Conservation (phyloP, 176 grass and related monocot genomes). For the Ensete ventricosum region DNA sequence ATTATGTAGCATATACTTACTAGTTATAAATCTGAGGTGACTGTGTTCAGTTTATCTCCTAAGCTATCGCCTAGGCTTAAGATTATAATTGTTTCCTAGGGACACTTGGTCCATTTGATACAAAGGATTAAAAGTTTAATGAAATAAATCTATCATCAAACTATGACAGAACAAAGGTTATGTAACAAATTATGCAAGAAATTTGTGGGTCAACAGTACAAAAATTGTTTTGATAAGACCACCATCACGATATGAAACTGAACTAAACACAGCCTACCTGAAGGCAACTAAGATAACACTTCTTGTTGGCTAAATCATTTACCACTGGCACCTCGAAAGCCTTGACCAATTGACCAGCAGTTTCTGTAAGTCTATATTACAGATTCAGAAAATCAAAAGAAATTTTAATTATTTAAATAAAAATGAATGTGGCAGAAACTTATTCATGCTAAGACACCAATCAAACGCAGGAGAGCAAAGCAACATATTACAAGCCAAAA, state of each 20-base stretch:
- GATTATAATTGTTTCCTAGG: too few relatives aligned
- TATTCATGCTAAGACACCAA: background rate
- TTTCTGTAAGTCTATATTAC: conserved; percentile 64
- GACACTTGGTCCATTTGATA: too few relatives aligned
- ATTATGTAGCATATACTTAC: background rate
- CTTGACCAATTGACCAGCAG: conserved; percentile 77
- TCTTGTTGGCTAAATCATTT: conserved; percentile 96
- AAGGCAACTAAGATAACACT: conserved; percentile 93
- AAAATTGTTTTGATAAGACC: background rate
- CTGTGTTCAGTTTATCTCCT: too few relatives aligned
- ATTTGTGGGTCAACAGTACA: background rate
- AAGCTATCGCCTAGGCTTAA: too few relatives aligned
- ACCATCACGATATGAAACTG: background rate
- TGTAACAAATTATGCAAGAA: background rate
- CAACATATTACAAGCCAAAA: background rate
- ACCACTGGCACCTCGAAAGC: conserved; percentile 83
- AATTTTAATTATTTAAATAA: background rate
- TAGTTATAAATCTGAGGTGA: too few relatives aligned
- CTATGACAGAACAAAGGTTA: background rate
- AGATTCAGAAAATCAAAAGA: conserved; percentile 5
- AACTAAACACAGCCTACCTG: conserved; percentile 40
- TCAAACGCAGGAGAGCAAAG: background rate
- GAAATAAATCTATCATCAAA: too few relatives aligned
- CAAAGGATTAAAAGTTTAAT: too few relatives aligned
- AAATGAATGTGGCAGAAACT: background rate